phyloP scores from a whole-genome alignment of 2,329 filamentous ascomycete species.

The Setomelanomma holmii region DNA sequence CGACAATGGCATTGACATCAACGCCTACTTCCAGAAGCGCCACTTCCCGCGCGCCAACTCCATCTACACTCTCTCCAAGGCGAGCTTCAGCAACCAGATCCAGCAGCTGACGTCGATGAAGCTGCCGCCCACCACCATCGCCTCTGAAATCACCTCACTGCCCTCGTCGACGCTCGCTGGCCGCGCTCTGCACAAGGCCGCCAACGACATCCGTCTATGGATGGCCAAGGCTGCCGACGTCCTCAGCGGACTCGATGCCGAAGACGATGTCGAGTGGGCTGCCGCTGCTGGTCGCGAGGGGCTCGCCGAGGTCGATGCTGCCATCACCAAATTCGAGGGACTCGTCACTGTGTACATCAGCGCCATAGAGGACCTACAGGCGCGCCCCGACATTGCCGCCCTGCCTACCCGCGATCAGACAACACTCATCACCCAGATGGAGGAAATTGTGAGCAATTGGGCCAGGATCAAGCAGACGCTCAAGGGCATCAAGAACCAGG shows the following conservation, averaged over 20 bases:
- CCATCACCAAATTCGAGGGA: slow-evolving; percentile 84
- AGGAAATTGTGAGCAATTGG: slow-evolving; percentile 85
- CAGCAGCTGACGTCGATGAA: slow-evolving; percentile 90
- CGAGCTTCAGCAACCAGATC: slow-evolving; percentile 91
- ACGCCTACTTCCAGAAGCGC: slow-evolving; percentile 71
- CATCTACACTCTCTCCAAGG: slow-evolving; percentile 90
- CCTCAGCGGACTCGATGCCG: slow-evolving; percentile 85
- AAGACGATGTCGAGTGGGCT: slow-evolving; percentile 97
- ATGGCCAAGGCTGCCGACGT: slow-evolving; percentile 92
- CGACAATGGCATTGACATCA: slow-evolving; percentile 56
- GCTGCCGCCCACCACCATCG: slow-evolving; percentile 84
- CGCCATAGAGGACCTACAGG: slow-evolving; percentile 91
- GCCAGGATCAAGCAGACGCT: slow-evolving; percentile 78
- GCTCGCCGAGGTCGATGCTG: slow-evolving; percentile 69
- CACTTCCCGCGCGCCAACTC: slow-evolving; percentile 72
- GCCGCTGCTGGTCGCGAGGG: slow-evolving; percentile 86
- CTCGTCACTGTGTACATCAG: slow-evolving; percentile 91
- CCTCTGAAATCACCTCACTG: slow-evolving; percentile 83
- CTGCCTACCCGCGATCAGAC: slow-evolving; percentile 76
- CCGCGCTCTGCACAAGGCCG: slow-evolving; percentile 81
- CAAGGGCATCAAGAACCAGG: slow-evolving; percentile 82
- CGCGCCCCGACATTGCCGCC: slow-evolving; percentile 74
- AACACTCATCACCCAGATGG: slow-evolving; percentile 85
- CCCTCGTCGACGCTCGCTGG: slow-evolving; percentile 84
- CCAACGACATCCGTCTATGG: slow-evolving; percentile 93